Evolutionary conservation across 2,329 filamentous ascomycete species (phyloP), one percentile per base, ranked within the genome.

Genomic region (Pseudonectria foliicola): DNA sequence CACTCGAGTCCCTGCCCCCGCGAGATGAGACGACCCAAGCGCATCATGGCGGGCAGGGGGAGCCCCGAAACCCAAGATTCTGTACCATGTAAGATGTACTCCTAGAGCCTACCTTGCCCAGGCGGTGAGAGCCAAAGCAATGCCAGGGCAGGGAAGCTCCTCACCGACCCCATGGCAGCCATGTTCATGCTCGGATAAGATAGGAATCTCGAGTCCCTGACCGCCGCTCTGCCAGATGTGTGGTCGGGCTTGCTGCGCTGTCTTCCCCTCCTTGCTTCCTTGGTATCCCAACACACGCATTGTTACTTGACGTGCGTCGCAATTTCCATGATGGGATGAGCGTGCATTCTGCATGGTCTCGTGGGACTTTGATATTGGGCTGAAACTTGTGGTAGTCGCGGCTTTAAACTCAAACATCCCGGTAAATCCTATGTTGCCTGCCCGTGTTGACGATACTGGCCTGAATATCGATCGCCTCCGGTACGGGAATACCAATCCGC

Each of bases 71-170:
- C 5, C 18, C 5, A 5, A 21, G 5, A 21, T 21, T 21, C n/a
- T n/a, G n/a, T n/a, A n/a, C n/a, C n/a, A n/a, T n/a, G n/a, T n/a
- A n/a, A n/a, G n/a, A n/a, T n/a, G n/a, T n/a, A n/a, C n/a, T n/a
- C n/a, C n/a, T n/a, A n/a, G n/a, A n/a, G n/a, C 5, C 18, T 21
- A 6, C 5, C 18, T 21, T 45, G 35, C 33, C 34, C 37, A 48
- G 42, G 49, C 49, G 49, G 49, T 52, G 49, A 52, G 43, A 33
- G 40, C 35, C 39, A 44, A 51, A 42, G 38, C 43, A 52, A 45
- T 31, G 36, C 34, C 42, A 33, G 24, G 35, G 15, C 33, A 37
- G 32, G 27, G 27, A 29, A 36, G 30, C 34, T 37, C 45, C 37
- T 45, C 33, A 46, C 43, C 44, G 37, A 45, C 45, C 45, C 40